Percentiles rank a stretch among this genome's conserved stretches.
Evolutionary conservation across 2,329 filamentous ascomycete genomes (phyloP).

Genomic region (Dothistroma septosporum): DNA sequence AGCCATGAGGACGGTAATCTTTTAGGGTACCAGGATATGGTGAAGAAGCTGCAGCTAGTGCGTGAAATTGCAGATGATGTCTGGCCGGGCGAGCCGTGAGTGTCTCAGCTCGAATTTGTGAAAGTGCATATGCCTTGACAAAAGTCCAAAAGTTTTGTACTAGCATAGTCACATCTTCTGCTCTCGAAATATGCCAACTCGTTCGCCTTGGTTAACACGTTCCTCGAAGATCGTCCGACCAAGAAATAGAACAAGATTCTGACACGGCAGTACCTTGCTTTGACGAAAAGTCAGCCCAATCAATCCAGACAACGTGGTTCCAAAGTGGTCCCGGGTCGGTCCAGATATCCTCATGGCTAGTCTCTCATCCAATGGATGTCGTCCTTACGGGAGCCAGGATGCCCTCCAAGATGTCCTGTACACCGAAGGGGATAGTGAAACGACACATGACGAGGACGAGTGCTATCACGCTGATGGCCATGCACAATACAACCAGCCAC

Average conservation of each 20-base stretch:
- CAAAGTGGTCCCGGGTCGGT: not conserved
- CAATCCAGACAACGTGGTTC: too few species aligned
- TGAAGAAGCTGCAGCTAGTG: conserved; percentile 67
- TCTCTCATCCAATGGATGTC: not conserved
- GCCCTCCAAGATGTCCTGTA: not conserved
- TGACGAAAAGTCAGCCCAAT: too few species aligned
- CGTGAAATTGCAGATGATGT: conserved; percentile 68
- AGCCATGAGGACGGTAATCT: conserved; percentile 71
- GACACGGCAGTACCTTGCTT: too few species aligned
- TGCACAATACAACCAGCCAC: not conserved
- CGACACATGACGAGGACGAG: not conserved
- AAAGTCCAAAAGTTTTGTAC: too few species aligned
- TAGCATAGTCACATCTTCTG: too few species aligned
- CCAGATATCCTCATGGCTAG: not conserved
- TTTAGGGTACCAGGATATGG: conserved; percentile 65
- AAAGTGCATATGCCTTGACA: not conserved
- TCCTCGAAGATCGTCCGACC: too few species aligned
- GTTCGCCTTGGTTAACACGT: too few species aligned
- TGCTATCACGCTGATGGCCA: not conserved
- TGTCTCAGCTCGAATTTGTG: not conserved
- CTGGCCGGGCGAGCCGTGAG: conserved; percentile 54
- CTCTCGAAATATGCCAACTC: too few species aligned
- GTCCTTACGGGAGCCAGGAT: not conserved
- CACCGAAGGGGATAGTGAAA: not conserved
- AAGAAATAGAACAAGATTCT: too few species aligned